Evolutionary conservation across 306 rosid species (phyloP), one percentile per base, ranked within the genome.

Genomic region (Hippophae gyantsensis): DNA sequence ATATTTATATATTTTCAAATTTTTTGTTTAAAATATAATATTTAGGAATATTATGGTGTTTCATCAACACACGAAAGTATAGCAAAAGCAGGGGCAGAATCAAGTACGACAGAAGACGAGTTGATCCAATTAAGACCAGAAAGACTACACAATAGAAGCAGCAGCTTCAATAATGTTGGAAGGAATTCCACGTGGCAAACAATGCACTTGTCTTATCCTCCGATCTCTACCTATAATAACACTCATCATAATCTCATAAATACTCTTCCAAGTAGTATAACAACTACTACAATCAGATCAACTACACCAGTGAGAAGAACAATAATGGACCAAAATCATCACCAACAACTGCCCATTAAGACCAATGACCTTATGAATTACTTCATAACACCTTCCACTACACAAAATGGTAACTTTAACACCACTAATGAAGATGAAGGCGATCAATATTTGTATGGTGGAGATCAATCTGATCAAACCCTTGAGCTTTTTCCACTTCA

Each of bases 181-280:
- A 80, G 80, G 86, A 82, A 86, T 84, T 82, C 93, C 94, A 86
- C 89, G 72, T 84, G 92, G 86, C 97, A 84, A 13, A 74, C 75
- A 81, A 82, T 84, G 80, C 94, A 80, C 71, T 53, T 74, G 67
- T 69, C 90, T 45, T 74, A 74, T 82, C 72, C 70, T 13, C 23
- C 60, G 6, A 25, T 6, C 6, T 48, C 68, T 45, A 58, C 72
- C 67, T 72, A 79, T 74, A 74, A 78, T 59, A 76, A 64, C 73
- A 32, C 58, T 38, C 13, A 47, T 66, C 51, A n/a, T 7, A 48
- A 13, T 5, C 63, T 69, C 56, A 18, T 66, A 23, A 6, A 40
- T 46, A 5, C 54, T 23, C 7, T 51, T 52, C 3, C 14, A 6
- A 43, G 54, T 13, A 26, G 56, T 10, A 57, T 54, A 4, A 23